Evolutionary conservation across 2,329 filamentous ascomycete species (phyloP).

Genomic region (Neurospora sp.): DNA sequence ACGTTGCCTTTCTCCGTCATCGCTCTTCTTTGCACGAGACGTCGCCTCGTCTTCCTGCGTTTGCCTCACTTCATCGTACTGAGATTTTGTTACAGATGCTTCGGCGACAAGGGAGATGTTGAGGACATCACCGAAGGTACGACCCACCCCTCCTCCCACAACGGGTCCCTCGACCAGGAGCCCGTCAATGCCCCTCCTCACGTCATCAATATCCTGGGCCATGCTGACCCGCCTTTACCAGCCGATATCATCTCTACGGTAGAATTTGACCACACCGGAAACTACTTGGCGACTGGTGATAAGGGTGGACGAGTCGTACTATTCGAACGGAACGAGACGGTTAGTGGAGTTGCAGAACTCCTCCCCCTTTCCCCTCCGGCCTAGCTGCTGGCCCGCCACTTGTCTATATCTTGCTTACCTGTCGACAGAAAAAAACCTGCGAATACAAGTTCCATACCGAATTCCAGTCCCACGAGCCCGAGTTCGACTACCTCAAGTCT

Average conservation of each 20-base stretch:
- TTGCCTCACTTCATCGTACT: slow-evolving; percentile 2
- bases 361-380: not conserved
- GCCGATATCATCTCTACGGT: slow-evolving; percentile 89
- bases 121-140: slow-evolving; percentile 96
- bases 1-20: not conserved
- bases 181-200: not conserved
- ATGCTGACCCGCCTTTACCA: slow-evolving; percentile 26
- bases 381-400: not conserved
- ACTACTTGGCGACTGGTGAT: slow-evolving; percentile 83
- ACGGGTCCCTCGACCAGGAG: not conserved
- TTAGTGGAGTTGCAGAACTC: slow-evolving; percentile 34
- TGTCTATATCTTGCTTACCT: slow-evolving; percentile 22
- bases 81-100: slow-evolving; percentile 56
- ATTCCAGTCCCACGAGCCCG: slow-evolving; percentile 98
- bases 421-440: slow-evolving; percentile 89
- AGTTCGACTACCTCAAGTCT: slow-evolving; percentile 99
- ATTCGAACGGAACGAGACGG: slow-evolving; percentile 92
- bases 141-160: slow-evolving; percentile 12
- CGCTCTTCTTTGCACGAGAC: not conserved
- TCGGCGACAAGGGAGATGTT: slow-evolving; percentile 98
- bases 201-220: not conserved
- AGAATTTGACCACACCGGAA: slow-evolving; percentile 83
- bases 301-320: slow-evolving; percentile 79
- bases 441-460: slow-evolving; percentile 99
- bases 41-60: not conserved